These are phyloP conservation scores for Aspergillus ruber DNA, from an alignment of 2,329 filamentous ascomycete genomes.

Conservation along the genomic window DNA sequence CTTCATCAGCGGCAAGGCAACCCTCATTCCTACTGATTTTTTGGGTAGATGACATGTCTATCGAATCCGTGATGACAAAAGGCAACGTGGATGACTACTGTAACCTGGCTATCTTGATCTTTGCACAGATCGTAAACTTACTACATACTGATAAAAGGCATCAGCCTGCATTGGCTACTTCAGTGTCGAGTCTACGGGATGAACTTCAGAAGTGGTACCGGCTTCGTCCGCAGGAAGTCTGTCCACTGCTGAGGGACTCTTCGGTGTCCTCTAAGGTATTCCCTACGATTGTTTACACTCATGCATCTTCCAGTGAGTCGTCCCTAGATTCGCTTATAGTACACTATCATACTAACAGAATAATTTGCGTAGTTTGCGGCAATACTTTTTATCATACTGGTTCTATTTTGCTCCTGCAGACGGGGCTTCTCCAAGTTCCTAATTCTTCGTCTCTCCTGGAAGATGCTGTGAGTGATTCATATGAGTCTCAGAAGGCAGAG, in stretches of 20 bases:
- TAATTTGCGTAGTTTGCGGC: conserved; percentile 6
- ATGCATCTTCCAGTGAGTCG: conserved; percentile 3
- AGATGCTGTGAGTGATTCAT: not conserved
- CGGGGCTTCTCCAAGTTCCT: not conserved
- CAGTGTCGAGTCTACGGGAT: conserved; percentile 1
- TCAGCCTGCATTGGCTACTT: not conserved
- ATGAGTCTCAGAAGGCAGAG: not conserved
- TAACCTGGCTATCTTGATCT: conserved; percentile 8
- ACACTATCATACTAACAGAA: not conserved
- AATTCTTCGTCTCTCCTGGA: not conserved
- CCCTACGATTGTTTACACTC: conserved; percentile 2
- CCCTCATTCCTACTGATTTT: conserved; percentile 9
- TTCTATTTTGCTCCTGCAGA: conserved; percentile 11
- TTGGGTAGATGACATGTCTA: conserved; percentile 9
- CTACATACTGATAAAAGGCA: not conserved
- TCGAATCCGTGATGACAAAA: conserved; percentile 4
- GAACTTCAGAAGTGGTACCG: conserved; percentile 3
- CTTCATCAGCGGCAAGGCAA: conserved; percentile 8
- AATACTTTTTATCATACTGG: conserved; percentile 14
- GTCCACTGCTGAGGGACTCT: conserved; percentile 3
- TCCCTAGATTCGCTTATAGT: not conserved
- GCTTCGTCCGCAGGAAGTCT: conserved; percentile 3
- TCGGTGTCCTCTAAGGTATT: not conserved
- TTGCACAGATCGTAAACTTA: conserved; percentile 10
- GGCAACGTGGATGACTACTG: conserved; percentile 10